Conservation (phyloP, 2,329 filamentous ascomycete genomes). For the Scedosporium dehoogii region DNA sequence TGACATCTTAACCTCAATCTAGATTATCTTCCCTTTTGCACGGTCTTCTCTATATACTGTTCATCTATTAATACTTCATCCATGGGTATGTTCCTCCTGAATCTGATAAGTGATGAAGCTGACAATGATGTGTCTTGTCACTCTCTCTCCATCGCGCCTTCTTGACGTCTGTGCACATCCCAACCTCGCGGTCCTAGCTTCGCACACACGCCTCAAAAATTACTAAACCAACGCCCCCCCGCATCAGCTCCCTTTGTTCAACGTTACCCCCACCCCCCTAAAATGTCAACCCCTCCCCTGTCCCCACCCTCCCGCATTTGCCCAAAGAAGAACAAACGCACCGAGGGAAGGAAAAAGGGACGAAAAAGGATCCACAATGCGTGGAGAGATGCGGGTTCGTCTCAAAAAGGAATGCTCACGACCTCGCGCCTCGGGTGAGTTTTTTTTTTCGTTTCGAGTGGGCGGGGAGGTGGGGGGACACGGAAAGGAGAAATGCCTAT, state of each 20-base stretch:
- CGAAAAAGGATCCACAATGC: not conserved
- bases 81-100: no score
- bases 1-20: no score
- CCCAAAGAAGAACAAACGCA: conserved; percentile 2
- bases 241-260: not conserved
- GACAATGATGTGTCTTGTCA: not conserved
- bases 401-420: not conserved
- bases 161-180: not conserved
- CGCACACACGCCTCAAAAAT: not conserved
- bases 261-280: not conserved
- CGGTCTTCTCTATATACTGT: no score
- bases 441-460: not conserved
- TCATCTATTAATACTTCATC: no score
- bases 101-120: not conserved
- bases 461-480: not conserved
- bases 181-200: not conserved
- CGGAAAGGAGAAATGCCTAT: no score
- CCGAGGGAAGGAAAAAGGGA: not conserved
- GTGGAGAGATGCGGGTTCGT: not conserved
- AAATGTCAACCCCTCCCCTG: not conserved
- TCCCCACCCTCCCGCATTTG: not conserved
- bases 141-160: not conserved
- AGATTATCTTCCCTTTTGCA: no score
- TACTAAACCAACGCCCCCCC: not conserved
- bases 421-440: not conserved